Percentiles rank a stretch among this genome's conserved stretches.
Conservation (phyloP, 2,329 filamentous ascomycete species). For the Penicillium sumatraense region DNA sequence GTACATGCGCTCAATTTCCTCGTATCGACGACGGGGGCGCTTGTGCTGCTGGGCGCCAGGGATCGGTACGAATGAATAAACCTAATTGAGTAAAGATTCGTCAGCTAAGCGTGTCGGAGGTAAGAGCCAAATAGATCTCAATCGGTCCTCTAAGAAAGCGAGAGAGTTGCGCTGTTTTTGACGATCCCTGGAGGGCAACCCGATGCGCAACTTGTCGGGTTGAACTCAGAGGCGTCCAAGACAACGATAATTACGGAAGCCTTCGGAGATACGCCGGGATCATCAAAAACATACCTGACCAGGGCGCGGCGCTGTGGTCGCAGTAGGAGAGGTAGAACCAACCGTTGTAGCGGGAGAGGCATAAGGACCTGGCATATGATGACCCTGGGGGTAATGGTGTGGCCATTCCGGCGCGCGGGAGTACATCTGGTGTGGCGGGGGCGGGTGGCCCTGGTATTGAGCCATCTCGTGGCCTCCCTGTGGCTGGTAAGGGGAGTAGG, state of each 20-base stretch:
- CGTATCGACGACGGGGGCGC: conserved; percentile 87
- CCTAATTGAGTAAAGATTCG: conserved; percentile 56
- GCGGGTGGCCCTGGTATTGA: conserved; percentile 62
- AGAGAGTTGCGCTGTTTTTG: conserved; percentile 31
- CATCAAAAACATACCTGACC: conserved; percentile 62
- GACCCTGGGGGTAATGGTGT: conserved; percentile 51
- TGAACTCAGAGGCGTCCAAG: conserved; percentile 32
- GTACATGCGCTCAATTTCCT: conserved; percentile 99
- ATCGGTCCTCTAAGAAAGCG: conserved; percentile 17
- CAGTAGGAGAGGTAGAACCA: conserved; percentile 63
- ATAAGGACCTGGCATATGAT: conserved; percentile 54
- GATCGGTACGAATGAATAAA: conserved; percentile 97
- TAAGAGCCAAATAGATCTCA: conserved; percentile 14
- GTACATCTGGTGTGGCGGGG: conserved; percentile 53
- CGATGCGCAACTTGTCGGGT: conserved; percentile 9
- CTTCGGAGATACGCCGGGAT: conserved; percentile 37
- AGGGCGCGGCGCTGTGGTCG: conserved; percentile 64
- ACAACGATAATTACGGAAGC: conserved; percentile 35
- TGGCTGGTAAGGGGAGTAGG: conserved; percentile 84
- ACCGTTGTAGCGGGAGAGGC: conserved; percentile 61
- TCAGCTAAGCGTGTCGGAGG: conserved; percentile 20
- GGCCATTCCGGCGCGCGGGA: conserved; percentile 53
- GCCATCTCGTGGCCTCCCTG: conserved; percentile 79
- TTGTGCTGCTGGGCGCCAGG: conserved; percentile 97
- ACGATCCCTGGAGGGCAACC: conserved; percentile 20